Evolutionary conservation across 2,329 filamentous ascomycete genomes (phyloP), one percentile per base, ranked within the genome.

Genomic region (Pseudodiploospora longispora): DNA sequence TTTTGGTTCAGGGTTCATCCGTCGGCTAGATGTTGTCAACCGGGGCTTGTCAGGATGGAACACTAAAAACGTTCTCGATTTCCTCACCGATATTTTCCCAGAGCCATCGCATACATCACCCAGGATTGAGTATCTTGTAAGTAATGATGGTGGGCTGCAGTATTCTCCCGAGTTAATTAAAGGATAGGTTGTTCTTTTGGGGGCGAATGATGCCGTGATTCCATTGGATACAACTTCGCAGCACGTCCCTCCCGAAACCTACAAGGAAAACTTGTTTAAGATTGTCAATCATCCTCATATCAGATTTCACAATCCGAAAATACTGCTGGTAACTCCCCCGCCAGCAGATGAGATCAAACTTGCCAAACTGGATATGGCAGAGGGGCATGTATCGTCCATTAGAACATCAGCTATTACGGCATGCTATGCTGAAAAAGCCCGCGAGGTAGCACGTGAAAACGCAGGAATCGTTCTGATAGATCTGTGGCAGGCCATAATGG

Each of bases 1-100:
- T 3, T n/a, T 30, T 33, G 6, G 10, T 30, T 36, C 54, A 91
- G 87, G 76, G 45, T 90, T 87, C 59, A 77, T 80, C 40, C 80
- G 91, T 46, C 79, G 82, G 32, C 72, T 93, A 10, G 93, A 97
- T 66, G 80, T 97, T 38, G 70, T 97, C 55, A 95, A 96, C 62
- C 80, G 89, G 37, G 93, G 93, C 5, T 80, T 94, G 50, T 85
- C 80, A 55, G 91, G 91, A 8, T 96, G 91, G 70, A 95, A 83
- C 57, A 89, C 88, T 2, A 72, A 75, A 32, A 82, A 95, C 61
- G 83, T 82, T 8, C 64, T 95, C 46, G 68, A 78, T 46, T 72
- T 85, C 36, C 69, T 96, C 5, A 75, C 83, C 0, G 67, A 79
- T 36, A 76, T 93, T 52, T 80, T 96, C 52, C 83, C 86, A 3